Conservation (phyloP, 257 asterid genomes). For the Euphrasia confusa region DNA sequence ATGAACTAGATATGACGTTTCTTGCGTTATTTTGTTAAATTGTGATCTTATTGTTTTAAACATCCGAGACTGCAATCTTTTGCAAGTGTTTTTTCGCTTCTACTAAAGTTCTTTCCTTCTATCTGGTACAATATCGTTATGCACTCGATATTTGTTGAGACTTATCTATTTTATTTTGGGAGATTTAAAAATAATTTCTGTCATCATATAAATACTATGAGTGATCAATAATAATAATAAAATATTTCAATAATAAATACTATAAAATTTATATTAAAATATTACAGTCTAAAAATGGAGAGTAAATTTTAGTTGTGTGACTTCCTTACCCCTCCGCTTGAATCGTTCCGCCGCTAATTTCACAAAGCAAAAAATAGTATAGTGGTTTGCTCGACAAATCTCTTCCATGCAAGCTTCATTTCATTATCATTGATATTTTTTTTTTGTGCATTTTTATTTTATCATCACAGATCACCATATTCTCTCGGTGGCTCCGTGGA, state of each 20-base stretch:
- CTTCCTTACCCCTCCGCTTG: constrained; percentile 9
- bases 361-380: constrained; percentile 3
- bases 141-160: too few relatives aligned
- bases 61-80: constrained; percentile 11
- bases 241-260: too few relatives aligned
- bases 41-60: constrained; percentile 9
- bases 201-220: too few relatives aligned
- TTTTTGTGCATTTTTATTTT: neutral
- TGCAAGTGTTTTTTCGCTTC: too few relatives aligned
- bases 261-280: too few relatives aligned
- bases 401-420: constrained; percentile 24
- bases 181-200: too few relatives aligned
- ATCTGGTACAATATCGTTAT: too few relatives aligned
- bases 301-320: too few relatives aligned
- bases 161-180: too few relatives aligned
- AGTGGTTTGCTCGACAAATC: constrained; percentile 2
- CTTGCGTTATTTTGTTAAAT: constrained; percentile 10
- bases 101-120: too few relatives aligned
- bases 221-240: too few relatives aligned
- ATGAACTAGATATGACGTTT: constrained; percentile 38
- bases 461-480: neutral
- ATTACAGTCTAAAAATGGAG: too few relatives aligned
- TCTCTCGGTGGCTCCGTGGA: constrained; percentile 42
- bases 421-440: constrained; percentile 12
- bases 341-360: constrained; percentile 25